Base-by-base conservation (phyloP, 2,329 filamentous ascomycete genomes). In the Bipolaris cookei region DNA sequence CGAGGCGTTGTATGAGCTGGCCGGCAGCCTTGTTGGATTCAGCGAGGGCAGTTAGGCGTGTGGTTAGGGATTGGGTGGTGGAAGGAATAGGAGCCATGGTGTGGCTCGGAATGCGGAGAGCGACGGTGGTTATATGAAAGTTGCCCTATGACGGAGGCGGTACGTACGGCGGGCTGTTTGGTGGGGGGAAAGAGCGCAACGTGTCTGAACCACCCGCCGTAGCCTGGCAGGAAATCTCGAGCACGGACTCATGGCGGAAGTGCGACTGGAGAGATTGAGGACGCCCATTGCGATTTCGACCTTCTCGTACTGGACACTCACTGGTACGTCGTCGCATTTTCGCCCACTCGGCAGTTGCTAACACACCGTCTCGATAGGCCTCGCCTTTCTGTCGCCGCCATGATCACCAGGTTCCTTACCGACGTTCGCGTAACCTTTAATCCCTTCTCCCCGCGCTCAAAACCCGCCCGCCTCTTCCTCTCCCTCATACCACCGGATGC, bases 371-470 rank as follows among this genome's bases (percentile, higher is more conserved):
- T 30, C 14, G 8, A 32, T 13, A 35, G 30, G 32, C 30, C 2
- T 0, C n/a, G 21, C n/a, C 32, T 43, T 38, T 6, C 35, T 48
- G 7, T 23, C 59, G 39, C 69, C 75, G 75, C 72, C 69, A 95
- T 95, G 91, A 91, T 95, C 60, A 94, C 90, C 58, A 88, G 88
- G 75, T 95, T 91, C 81, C 86, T 96, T 77, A 94, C 92, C 76
- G 87, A 92, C 76, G 88, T 98, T 70, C 87, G 85, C 70, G 89
- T 92, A 64, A 87, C 87, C 76, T 97, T 98, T 87, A 97, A 96
- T 79, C 94, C 95, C 37, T 98, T 98, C 85, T 90, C 88, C 25
- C 79, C 84, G 21, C 83, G 85, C 75, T 88, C 91, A 61, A 92
- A 92, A 73, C 89, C 93, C 21, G 93, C 92, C 37, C 89, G 95